Conservation (phyloP, 2,329 filamentous ascomycete species). For the Hyphodiscus sp. region DNA sequence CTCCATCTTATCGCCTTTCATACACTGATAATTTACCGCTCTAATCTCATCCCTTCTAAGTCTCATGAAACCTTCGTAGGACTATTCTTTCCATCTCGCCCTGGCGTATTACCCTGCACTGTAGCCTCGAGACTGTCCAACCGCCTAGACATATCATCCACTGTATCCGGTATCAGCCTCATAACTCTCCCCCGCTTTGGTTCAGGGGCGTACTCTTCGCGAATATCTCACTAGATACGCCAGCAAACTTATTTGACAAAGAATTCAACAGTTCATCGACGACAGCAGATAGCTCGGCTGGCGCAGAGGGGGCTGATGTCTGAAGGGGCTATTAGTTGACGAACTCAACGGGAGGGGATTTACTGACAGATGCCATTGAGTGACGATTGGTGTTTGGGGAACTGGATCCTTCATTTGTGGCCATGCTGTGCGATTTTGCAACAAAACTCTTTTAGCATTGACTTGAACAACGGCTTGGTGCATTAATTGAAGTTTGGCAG, state of each 20-base stretch:
- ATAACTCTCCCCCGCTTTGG: not conserved
- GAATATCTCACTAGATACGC: conserved; percentile 80
- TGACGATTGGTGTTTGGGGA: conserved; percentile 16
- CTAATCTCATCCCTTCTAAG: not conserved
- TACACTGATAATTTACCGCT: not conserved
- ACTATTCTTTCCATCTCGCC: conserved; percentile 21
- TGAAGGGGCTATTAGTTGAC: conserved; percentile 5
- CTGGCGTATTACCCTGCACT: conserved; percentile 21
- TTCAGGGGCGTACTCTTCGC: conserved; percentile 63
- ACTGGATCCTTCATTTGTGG: conserved; percentile 14
- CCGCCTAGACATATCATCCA: conserved; percentile 89
- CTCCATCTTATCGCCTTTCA: not conserved
- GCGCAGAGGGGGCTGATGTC: conserved; percentile 22
- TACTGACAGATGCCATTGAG: conserved; percentile 15
- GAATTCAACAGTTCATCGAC: conserved; percentile 84
- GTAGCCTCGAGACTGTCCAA: conserved; percentile 64
- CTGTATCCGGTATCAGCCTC: conserved; percentile 37
- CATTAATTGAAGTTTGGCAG: conserved; percentile 1
- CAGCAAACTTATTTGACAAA: conserved; percentile 77
- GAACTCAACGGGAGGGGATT: not conserved
- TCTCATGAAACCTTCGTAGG: conserved; percentile 18
- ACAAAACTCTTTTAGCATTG: not conserved
- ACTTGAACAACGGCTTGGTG: not conserved
- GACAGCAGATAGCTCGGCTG: conserved; percentile 38
- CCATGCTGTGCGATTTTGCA: conserved; percentile 9